phyloP scores from a whole-genome alignment of 805 yeast genomes.

The Maudiozyma saulgeensis region DNA sequence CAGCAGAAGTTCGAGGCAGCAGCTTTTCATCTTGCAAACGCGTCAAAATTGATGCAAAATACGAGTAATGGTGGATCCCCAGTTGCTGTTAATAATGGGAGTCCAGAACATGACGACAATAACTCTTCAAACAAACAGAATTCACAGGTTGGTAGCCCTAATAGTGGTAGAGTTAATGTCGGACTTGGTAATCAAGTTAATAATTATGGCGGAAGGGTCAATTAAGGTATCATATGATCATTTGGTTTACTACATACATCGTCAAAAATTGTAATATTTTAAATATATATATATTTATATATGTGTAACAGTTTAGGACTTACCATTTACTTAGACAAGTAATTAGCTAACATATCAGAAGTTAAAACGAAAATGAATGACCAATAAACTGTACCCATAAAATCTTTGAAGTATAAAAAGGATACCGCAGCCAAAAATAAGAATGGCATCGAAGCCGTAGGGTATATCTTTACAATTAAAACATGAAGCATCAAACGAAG shows the following conservation, averaged over 20 bases:
- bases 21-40: constrained; percentile 26
- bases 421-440: constrained; percentile 9
- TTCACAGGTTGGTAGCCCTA: constrained; percentile 8
- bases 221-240: constrained; percentile 1
- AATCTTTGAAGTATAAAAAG: constrained; percentile 4
- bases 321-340: neutral
- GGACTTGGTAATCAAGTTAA: constrained; percentile 17
- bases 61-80: constrained; percentile 5
- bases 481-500: constrained; percentile 12
- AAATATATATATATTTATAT: neutral
- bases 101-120: neutral
- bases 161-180: constrained; percentile 18
- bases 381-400: constrained; percentile 12
- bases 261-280: neutral
- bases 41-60: constrained; percentile 24
- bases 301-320: neutral
- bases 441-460: constrained; percentile 11
- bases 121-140: neutral
- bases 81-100: neutral
- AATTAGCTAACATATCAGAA: neutral
- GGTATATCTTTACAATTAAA: constrained; percentile 5
- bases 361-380: constrained; percentile 5
- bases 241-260: no score
- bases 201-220: constrained; percentile 15
- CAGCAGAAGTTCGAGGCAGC: constrained; percentile 29